Percentiles rank a stretch among this genome's conserved stretches.
phyloP scores from a whole-genome alignment of 768 basidiomycete species.

The Tulasnella sp. region DNA sequence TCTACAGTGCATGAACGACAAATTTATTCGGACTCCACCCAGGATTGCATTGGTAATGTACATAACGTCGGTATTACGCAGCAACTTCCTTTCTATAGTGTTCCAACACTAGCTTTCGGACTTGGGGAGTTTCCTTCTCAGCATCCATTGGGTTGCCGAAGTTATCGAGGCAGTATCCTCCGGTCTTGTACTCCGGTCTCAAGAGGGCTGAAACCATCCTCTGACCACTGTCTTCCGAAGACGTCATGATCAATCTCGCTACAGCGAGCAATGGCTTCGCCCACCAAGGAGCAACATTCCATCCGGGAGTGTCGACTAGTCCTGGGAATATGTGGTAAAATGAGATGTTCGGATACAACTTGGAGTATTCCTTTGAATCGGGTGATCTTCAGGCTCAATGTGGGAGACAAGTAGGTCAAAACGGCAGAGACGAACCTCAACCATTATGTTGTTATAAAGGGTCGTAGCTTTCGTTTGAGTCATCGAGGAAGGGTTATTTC shows the following conservation, averaged over 20 bases:
- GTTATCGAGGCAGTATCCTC: neutral
- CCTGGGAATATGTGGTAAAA: neutral
- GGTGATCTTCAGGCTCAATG: too few species aligned
- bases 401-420: neutral
- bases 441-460: constrained; percentile 10
- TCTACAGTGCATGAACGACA: neutral
- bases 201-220: neutral
- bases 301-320: neutral
- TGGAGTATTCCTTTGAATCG: neutral
- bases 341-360: neutral
- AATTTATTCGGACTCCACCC: neutral
- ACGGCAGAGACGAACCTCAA: neutral
- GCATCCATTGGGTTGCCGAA: neutral
- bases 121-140: neutral
- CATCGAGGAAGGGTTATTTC: neutral
- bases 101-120: neutral
- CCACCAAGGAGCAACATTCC: neutral
- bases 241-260: neutral
- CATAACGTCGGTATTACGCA: neutral
- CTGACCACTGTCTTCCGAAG: neutral
- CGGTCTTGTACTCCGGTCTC: neutral
- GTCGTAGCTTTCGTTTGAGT: neutral
- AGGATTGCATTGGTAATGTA: neutral
- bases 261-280: neutral
- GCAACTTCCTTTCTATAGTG: neutral